phyloP scores from a whole-genome alignment of 352 stramenopile species.

The Pythium myriotylum region DNA sequence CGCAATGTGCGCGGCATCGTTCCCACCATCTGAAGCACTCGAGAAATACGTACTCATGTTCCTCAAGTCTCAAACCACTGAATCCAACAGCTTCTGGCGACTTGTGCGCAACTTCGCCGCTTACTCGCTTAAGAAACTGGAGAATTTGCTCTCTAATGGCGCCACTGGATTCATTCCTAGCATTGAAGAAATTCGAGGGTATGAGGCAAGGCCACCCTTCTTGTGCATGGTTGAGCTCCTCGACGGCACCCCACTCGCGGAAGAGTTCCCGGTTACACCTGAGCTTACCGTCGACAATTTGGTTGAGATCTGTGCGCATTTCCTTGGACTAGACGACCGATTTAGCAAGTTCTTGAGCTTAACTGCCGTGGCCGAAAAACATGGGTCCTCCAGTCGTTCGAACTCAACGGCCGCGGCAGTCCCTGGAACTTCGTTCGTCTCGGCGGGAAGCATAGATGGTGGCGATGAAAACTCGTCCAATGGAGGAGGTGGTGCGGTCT shows the following conservation, averaged over 20 bases:
- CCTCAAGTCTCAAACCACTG: conserved; percentile 75
- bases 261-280: conserved; percentile 92
- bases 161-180: conserved; percentile 93
- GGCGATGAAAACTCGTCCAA: conserved; percentile 27
- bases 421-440: conserved; percentile 38
- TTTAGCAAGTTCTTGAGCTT: conserved; percentile 79
- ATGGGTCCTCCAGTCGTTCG: conserved; percentile 27
- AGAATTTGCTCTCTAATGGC: conserved; percentile 87
- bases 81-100: conserved; percentile 77
- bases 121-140: conserved; percentile 91
- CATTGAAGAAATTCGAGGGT: conserved; percentile 92
- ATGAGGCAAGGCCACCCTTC: conserved; percentile 93
- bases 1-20: conserved; percentile 92
- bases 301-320: conserved; percentile 92
- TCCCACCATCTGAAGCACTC: conserved; percentile 86
- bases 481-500: conserved; percentile 5
- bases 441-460: conserved; percentile 35
- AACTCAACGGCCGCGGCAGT: conserved; percentile 30
- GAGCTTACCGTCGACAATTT: conserved; percentile 92
- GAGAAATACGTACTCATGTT: conserved; percentile 92
- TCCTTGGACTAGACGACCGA: conserved; percentile 89
- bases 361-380: conserved; percentile 55
- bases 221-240: conserved; percentile 93
- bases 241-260: conserved; percentile 89
- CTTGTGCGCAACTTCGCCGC: conserved; percentile 88